Base-by-base conservation (phyloP, 2,329 filamentous ascomycete genomes). In the Ascocoryne sarcoides region DNA sequence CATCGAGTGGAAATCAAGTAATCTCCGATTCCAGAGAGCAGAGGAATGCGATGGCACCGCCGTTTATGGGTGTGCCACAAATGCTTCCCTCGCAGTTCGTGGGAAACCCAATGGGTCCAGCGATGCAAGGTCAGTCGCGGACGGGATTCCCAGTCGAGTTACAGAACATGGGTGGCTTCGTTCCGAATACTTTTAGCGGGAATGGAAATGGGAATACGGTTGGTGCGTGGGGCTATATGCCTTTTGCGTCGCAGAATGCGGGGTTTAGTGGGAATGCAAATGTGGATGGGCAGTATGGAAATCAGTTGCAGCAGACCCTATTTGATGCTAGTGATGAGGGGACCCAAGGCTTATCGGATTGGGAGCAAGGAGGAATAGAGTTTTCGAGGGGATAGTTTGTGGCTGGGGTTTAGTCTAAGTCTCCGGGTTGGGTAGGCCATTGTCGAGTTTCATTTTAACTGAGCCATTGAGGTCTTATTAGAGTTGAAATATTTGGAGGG, bases 11-110 rank as follows among this genome's bases (percentile, higher is more conserved):
- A 10, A 16, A 12, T n/a, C 16, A 12, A 19, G n/a, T 20, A 19
- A 18, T 35, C 12, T 19, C 18, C 5, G 15, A 35, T 8, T 35
- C 32, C 10, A 5, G 32, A n/a, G 19, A 18, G 5, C 32, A 35
- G 15, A 19, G 32, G 12, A 26, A 26, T 5, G 3, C 32, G 3
- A 35, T 35, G 32, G 15, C 32, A 5, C 32, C 32, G n/a, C 32
- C 32, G 3, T 35, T 18, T 19, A 35, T 35, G 31, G 14, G n/a
- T 4, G 5, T 33, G 5, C 17, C 31, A 19, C 32, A 16, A 7
- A 35, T 35, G 32, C 16, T 35, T 20, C 32, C 18, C 9, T 18
- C 17, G n/a, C 17, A 20, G n/a, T 35, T 35, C n/a, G 32, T 35
- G 32, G 20, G n/a, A 8, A 35, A 35, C 20, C 10, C 32, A 3